phyloP scores from a whole-genome alignment of 768 basidiomycete genomes.

The Auriscalpium orientale region DNA sequence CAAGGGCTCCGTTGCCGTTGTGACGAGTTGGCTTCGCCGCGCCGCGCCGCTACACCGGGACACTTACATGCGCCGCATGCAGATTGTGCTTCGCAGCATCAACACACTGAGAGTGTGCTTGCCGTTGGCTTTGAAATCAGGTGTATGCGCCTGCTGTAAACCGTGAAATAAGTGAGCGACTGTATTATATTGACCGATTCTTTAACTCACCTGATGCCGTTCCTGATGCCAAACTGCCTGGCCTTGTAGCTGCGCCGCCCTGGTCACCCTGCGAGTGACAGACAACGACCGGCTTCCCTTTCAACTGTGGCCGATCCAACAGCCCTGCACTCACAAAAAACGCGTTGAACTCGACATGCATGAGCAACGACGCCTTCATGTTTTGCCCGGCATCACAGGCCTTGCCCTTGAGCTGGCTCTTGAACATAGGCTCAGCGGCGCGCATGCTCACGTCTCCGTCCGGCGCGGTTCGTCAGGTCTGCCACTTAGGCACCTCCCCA shows the following conservation, averaged over 20 bases:
- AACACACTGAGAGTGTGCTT: no score
- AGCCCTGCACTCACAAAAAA: constrained; percentile 93
- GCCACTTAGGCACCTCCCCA: constrained; percentile 8
- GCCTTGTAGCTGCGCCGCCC: constrained; percentile 84
- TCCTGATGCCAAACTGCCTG: constrained; percentile 75
- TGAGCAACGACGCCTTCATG: constrained; percentile 55
- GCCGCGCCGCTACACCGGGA: no score
- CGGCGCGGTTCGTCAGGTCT: constrained; percentile 14
- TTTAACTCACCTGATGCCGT: constrained; percentile 80
- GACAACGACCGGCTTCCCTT: constrained; percentile 86
- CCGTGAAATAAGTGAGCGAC: constrained; percentile 20
- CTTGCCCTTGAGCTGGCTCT: constrained; percentile 52
- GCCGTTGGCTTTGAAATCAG: no score
- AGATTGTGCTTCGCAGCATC: no score
- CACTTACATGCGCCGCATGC: no score
- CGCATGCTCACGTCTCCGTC: constrained; percentile 19
- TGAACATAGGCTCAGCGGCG: constrained; percentile 38
- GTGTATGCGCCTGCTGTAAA: no score
- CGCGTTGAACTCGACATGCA: constrained; percentile 94
- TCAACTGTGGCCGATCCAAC: constrained; percentile 68
- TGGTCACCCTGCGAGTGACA: constrained; percentile 84
- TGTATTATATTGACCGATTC: no score
- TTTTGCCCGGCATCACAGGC: constrained; percentile 43
- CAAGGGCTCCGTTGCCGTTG: no score
- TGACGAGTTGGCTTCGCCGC: no score